Evolutionary conservation across 306 rosid genomes (phyloP), one percentile per base, ranked within the genome.

Genomic region (Dryas octopetala): DNA sequence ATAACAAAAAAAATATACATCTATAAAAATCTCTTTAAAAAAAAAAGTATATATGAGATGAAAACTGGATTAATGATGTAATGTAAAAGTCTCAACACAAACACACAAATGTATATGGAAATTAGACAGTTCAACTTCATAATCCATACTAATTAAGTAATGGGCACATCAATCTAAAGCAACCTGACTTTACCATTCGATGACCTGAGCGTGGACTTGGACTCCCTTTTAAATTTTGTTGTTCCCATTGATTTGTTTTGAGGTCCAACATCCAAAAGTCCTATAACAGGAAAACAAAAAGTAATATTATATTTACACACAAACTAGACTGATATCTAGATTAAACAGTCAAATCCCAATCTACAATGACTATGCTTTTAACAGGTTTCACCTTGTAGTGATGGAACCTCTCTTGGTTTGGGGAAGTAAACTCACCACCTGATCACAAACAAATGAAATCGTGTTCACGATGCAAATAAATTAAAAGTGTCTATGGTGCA

Each of bases 201-300:
- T 95, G 99, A 73, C 99, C 99, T 4, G 97, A 95, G 54, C 99
- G 96, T 9, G 99, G 97, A 81, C 97, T 91, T 2, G 99, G 99
- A 79, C 92, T 79, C 28, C 99, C 97, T 80, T 95, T 95, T 59
- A 89, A 80, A 86, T 90, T 92, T 78, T 92, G 81, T 59, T 92
- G 97, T 79, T 95, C 99, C 99, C 99, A 95, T 78, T 95, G 99
- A 82, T 95, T 95, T 74, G 97, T 90, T 83, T 95, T 92, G 74
- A 95, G 79, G 85, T 95, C 97, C 83, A 95, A 70, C 88, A 89
- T 83, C 99, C 99, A 95, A 86, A 95, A 95, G 79, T 95, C 99
- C 99, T 95, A 74, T 5, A 68, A 58, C 48, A 45, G 74, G 28
- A 79, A 81, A 50, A 79, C 68, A 60, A 50, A 62, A 71, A 80